phyloP scores from a whole-genome alignment of 352 stramenopile species.

The Pythium utonaiense region DNA sequence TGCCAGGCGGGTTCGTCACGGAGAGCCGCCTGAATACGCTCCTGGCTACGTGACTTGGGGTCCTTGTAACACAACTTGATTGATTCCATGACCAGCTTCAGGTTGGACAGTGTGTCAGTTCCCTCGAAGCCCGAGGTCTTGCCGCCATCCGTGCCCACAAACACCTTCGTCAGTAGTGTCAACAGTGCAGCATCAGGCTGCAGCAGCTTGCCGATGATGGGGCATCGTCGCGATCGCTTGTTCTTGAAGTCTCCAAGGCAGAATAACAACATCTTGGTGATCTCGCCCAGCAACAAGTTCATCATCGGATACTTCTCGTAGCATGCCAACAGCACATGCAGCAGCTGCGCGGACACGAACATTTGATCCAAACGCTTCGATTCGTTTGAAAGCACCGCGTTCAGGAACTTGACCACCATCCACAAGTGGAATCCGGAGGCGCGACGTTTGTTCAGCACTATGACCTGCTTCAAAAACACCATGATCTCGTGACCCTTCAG shows the following conservation, averaged over 20 bases:
- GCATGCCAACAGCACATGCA: slow-evolving; percentile 66
- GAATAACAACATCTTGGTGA: slow-evolving; percentile 85
- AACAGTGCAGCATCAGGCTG: slow-evolving; percentile 51
- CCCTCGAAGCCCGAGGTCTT: slow-evolving; percentile 35
- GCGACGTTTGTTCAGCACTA: slow-evolving; percentile 56
- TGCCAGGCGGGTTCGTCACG: slow-evolving; percentile 53
- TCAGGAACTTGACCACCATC: slow-evolving; percentile 73
- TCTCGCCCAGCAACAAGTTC: slow-evolving; percentile 73
- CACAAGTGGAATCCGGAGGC: slow-evolving; percentile 72
- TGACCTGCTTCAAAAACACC: slow-evolving; percentile 78
- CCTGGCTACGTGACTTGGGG: slow-evolving; percentile 68
- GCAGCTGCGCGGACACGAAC: slow-evolving; percentile 70
- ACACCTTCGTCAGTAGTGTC: slow-evolving; percentile 57
- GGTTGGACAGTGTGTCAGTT: slow-evolving; percentile 69
- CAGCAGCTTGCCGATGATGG: slow-evolving; percentile 71
- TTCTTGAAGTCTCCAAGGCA: slow-evolving; percentile 84
- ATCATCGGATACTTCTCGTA: slow-evolving; percentile 82
- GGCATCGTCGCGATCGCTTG: slow-evolving; percentile 78
- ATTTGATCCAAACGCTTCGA: slow-evolving; percentile 82
- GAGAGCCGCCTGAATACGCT: slow-evolving; percentile 57
- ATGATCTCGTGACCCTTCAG: slow-evolving; percentile 75
- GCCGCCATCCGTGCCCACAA: slow-evolving; percentile 40
- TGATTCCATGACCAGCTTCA: slow-evolving; percentile 81
- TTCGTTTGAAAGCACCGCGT: slow-evolving; percentile 70
- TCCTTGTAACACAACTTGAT: slow-evolving; percentile 74